Percentiles rank a stretch among this genome's conserved stretches.
phyloP scores from a whole-genome alignment of 78 protist genomes.

The Chrysochromulina parva region DNA sequence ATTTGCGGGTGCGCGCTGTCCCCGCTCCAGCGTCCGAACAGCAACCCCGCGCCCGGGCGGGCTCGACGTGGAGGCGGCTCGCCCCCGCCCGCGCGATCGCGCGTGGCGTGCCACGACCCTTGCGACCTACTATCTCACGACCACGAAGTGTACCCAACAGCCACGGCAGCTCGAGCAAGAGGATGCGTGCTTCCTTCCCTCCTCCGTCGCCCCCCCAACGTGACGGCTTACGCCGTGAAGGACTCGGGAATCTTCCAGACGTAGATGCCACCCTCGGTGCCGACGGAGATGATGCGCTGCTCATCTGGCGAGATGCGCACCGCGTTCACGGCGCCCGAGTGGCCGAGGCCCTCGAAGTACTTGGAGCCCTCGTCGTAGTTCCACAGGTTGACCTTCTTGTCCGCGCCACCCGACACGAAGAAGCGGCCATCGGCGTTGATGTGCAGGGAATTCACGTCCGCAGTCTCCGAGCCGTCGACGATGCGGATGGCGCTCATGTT shows the following conservation, averaged over 20 bases:
- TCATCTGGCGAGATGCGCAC: constrained; percentile 58
- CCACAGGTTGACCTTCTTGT: constrained; percentile 51
- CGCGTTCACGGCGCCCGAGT: constrained; percentile 37
- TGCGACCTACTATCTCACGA: too few relatives aligned
- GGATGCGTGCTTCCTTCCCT: too few relatives aligned
- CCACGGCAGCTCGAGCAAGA: too few relatives aligned
- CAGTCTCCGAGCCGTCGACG: constrained; percentile 56
- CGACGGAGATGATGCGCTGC: constrained; percentile 45
- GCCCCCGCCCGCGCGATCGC: too few relatives aligned
- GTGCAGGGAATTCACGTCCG: constrained; percentile 44
- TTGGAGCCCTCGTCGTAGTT: constrained; percentile 61
- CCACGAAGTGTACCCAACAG: too few relatives aligned
- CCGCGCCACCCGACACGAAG: constrained; percentile 60
- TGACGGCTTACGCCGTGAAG: too few relatives aligned
- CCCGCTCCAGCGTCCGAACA: too few relatives aligned
- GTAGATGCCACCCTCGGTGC: background rate
- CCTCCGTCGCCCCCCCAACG: too few relatives aligned
- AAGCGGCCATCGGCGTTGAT: constrained; percentile 39
- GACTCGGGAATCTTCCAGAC: background rate
- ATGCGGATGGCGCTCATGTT: constrained; percentile 61
- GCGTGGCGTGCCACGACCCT: too few relatives aligned
- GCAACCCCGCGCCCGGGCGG: too few relatives aligned
- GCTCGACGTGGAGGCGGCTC: too few relatives aligned
- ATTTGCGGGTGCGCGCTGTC: too few relatives aligned
- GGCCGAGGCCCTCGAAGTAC: constrained; percentile 49